Conservation (phyloP, 2,329 filamentous ascomycete genomes). For the Albifimbria verrucaria region DNA sequence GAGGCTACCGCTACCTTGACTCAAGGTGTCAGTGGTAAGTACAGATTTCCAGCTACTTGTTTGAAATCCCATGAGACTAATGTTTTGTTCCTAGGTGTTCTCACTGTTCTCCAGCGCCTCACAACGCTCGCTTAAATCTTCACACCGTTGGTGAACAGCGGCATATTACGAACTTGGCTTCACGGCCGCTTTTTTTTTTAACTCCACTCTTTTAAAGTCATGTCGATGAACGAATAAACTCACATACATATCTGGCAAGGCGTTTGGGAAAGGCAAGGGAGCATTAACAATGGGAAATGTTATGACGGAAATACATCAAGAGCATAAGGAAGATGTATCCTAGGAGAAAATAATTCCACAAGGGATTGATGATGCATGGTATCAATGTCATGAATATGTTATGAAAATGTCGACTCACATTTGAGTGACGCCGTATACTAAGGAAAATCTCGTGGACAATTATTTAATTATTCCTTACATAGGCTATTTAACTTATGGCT, state of each 20-base stretch:
- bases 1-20: slow-evolving; percentile 82
- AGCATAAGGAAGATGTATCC: too few relatives aligned
- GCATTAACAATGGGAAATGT: too few relatives aligned
- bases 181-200: background rate
- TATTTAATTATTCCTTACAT: too few relatives aligned
- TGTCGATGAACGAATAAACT: background rate
- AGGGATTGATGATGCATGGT: too few relatives aligned
- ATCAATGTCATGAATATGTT: too few relatives aligned
- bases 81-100: slow-evolving; percentile 12
- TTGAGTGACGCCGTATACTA: too few relatives aligned
- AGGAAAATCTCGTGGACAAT: too few relatives aligned
- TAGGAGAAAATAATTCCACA: too few relatives aligned
- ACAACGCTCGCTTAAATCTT: background rate
- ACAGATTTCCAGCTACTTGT: background rate
- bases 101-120: slow-evolving; percentile 10
- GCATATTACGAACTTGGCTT: background rate
- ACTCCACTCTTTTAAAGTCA: background rate
- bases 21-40: slow-evolving; percentile 85
- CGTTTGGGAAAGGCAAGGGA: too few relatives aligned
- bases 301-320: too few relatives aligned
- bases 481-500: too few relatives aligned
- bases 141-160: background rate
- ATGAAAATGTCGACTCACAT: too few relatives aligned
- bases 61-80: background rate
- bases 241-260: background rate